Evolutionary conservation across 2,329 filamentous ascomycete genomes (phyloP), one percentile per base, ranked within the genome.

Genomic region (Fusarium dimerum): DNA sequence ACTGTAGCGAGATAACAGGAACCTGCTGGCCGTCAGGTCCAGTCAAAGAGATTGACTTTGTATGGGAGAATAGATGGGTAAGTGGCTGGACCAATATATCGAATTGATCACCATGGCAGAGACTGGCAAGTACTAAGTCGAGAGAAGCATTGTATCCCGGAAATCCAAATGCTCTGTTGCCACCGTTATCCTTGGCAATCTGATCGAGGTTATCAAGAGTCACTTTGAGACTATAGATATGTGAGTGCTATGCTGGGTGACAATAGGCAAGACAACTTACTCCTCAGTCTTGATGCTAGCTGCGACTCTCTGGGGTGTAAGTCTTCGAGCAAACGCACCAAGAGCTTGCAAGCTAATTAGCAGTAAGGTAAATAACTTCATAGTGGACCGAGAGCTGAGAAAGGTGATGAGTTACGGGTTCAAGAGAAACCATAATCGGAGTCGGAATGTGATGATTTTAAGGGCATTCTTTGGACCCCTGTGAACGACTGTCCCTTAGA

Each of bases 1-100:
- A 77, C 45, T 71, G 64, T 9, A 75, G 65, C 6, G 68, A 67
- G n/a, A 74, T 60, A 10, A 17, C 42, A 10, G 53, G 11, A 3
- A 54, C 36, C 15, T 43, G 13, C 9, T 57, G 42, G 10, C 38
- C 52, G 3, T 51, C 45, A 15, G 56, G 49, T 1, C 53, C 52
- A 1, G 43, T 57, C n/a, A 57, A 26, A 16, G 20, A 15, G 11
- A 47, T 50, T 5, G 43, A 41, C n/a, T 13, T 32, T 8, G 50
- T 47, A 5, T 57, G 56, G 3, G 49, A 59, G 11, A 59, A 59
- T 1, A 54, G 47, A 12, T 59, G 52, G 4, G 40, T 54, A 13
- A 59, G 59, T 6, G 49, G 18, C 11, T 59, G 56, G 11, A 54
- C 26, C 15, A 32, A 43, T 3, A 54, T 49, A 32, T 59, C 38